Conservation (phyloP, 2,329 filamentous ascomycete species). For the Stachybotrys echinatus region DNA sequence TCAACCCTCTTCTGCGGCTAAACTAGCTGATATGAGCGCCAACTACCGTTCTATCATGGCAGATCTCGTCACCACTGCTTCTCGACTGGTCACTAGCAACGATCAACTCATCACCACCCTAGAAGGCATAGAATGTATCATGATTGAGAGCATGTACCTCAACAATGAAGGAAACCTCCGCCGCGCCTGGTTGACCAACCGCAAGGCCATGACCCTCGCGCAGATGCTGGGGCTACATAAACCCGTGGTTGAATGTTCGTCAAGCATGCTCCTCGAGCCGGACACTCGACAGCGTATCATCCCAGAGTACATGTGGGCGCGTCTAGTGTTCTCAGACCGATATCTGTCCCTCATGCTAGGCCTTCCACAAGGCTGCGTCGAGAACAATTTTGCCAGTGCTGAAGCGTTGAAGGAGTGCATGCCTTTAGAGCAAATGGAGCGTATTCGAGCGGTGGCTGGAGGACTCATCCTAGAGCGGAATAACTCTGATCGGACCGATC, state of each 20-base stretch:
- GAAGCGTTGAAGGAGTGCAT: slow-evolving; percentile 22
- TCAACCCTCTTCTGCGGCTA: slow-evolving; percentile 2
- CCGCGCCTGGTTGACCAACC: slow-evolving; percentile 36
- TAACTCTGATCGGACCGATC: slow-evolving; percentile 15
- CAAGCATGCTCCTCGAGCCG: slow-evolving; percentile 1
- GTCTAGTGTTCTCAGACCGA: slow-evolving; percentile 37
- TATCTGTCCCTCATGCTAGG: slow-evolving; percentile 43
- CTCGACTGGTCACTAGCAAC: slow-evolving; percentile 35
- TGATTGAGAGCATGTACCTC: slow-evolving; percentile 40
- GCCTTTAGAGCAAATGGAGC: slow-evolving; percentile 37
- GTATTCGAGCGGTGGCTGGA: slow-evolving; percentile 33
- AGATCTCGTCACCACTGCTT: slow-evolving; percentile 19
- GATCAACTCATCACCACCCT: slow-evolving; percentile 38
- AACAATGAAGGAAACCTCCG: slow-evolving; percentile 41
- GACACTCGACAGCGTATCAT: slow-evolving; percentile 18
- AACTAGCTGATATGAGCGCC: slow-evolving; percentile 7
- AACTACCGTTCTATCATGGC: slow-evolving; percentile 14
- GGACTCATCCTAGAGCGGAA: slow-evolving; percentile 42
- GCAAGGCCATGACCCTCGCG: slow-evolving; percentile 38
- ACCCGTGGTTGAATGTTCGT: slow-evolving; percentile 9
- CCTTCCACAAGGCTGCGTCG: slow-evolving; percentile 33
- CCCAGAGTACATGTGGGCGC: slow-evolving; percentile 37
- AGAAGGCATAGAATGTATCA: slow-evolving; percentile 45
- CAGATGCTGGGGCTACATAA: slow-evolving; percentile 33
- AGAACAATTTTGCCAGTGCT: slow-evolving; percentile 27